These are phyloP conservation scores for Trapa bicornis DNA, from an alignment of 345 rosid species.

Conservation along the genomic window DNA sequence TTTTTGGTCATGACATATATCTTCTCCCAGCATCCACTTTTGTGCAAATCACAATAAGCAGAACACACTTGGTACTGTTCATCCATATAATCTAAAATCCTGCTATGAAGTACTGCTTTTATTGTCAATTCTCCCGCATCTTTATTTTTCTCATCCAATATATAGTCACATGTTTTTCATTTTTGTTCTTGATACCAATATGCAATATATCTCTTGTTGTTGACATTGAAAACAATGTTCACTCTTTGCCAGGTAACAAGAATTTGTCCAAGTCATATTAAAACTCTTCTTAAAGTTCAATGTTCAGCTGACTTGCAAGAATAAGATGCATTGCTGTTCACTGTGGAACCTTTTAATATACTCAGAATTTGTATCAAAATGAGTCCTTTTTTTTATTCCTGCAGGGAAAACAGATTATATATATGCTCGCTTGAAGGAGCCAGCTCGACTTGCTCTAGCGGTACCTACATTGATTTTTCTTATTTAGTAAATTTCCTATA, in stretches of 20 bases:
- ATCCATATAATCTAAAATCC: background rate
- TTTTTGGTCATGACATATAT: background rate
- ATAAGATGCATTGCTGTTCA: background rate
- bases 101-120: background rate
- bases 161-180: background rate
- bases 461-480: slow-evolving; percentile 30
- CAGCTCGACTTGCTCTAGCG: slow-evolving; percentile 66
- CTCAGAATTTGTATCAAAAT: background rate
- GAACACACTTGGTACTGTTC: background rate
- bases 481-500: background rate
- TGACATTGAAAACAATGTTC: background rate
- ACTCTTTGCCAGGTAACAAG: background rate
- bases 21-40: background rate
- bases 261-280: background rate
- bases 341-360: background rate
- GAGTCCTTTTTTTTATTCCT: slow-evolving; percentile 5
- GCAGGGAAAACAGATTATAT: slow-evolving; percentile 87
- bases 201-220: background rate
- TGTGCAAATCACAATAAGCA: background rate
- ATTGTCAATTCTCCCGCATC: background rate
- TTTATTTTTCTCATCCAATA: background rate
- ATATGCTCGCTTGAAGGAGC: slow-evolving; percentile 51
- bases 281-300: background rate
- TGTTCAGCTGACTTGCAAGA: background rate
- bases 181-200: background rate